Base-by-base conservation (phyloP, 257 asterid species). In the Anisodus acutangulus region DNA sequence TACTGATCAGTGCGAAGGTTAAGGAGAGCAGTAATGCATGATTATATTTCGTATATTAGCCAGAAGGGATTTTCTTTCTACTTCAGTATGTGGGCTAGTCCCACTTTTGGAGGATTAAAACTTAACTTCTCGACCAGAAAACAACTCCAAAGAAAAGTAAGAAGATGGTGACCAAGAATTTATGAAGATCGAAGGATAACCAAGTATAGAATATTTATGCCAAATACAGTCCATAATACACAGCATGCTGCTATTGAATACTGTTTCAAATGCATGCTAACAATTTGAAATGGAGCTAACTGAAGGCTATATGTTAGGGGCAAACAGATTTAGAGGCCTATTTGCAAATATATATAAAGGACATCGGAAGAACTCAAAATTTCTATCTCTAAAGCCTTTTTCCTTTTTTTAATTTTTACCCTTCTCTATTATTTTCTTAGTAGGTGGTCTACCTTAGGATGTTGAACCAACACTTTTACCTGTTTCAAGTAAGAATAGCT, bases 81-180 rank as follows among this genome's bases (percentile, higher is more conserved):
- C 81, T 51, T 26, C 81, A 51, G 63, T 76, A 76, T 17, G 63
- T 51, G 45, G 13, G 26, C 3, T 26, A 3, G 47, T 76, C 11
- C 64, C 13, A 22, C 22, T 6, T 76, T 16, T 76, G 8, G 63
- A 51, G 8, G 62, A 76, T 26, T 22, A 76, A 17, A 22, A 22
- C 81, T 49, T 49, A 1, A 76, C 64, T 76, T 51, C 47, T 76
- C 64, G 13, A 76, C 43, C 64, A 76, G 47, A 76, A 76, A 16
- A 76, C 63, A 76, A 76, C 26, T 53, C 43, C 81, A 26, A 76
- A 8, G 15, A 26, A 26, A 66, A 26, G 81, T 22, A 22, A 12
- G 64, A 76, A 51, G 47, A 51, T 0, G 81, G 39, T 22, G 60
- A 76, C 45, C 35, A 22, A 17, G 81, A 71, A 47, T 45, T 9